Evolutionary conservation across 305 asterid genomes (phyloP).

Genomic region (Solanum hybrid): DNA sequence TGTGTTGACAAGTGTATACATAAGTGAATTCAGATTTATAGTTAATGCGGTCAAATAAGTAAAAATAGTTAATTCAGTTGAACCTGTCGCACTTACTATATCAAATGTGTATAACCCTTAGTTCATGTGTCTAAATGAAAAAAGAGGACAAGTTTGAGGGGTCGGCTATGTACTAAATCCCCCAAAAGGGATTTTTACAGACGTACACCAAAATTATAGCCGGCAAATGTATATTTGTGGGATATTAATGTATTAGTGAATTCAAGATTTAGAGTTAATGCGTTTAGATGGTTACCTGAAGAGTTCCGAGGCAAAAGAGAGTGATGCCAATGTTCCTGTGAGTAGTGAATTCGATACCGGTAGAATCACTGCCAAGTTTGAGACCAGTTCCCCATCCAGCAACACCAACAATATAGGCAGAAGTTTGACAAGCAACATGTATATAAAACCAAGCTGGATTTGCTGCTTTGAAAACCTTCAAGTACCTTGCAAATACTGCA

Average conservation of each 20-base stretch:
- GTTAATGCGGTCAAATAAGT: neutral
- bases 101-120: neutral
- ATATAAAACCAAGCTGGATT: conserved; percentile 87
- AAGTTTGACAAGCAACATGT: conserved; percentile 51
- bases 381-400: conserved; percentile 90
- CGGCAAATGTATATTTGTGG: neutral
- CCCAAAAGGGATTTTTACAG: neutral
- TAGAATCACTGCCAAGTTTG: conserved; percentile 64
- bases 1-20: neutral
- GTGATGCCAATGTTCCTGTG: conserved; percentile 66
- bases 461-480: conserved; percentile 63
- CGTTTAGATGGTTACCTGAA: conserved; percentile 35
- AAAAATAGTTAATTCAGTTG: neutral
- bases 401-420: conserved; percentile 72
- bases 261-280: neutral
- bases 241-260: neutral
- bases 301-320: conserved; percentile 63
- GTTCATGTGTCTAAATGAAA: neutral
- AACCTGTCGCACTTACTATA: neutral
- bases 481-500: conserved; percentile 57
- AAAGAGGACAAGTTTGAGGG: neutral
- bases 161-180: neutral
- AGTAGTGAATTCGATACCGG: conserved; percentile 25
- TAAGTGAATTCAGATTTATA: neutral
- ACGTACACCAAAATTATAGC: neutral